Evolutionary conservation across 306 rosid species (phyloP), one percentile per base, ranked within the genome.

Genomic region (Ormosia emarginata): DNA sequence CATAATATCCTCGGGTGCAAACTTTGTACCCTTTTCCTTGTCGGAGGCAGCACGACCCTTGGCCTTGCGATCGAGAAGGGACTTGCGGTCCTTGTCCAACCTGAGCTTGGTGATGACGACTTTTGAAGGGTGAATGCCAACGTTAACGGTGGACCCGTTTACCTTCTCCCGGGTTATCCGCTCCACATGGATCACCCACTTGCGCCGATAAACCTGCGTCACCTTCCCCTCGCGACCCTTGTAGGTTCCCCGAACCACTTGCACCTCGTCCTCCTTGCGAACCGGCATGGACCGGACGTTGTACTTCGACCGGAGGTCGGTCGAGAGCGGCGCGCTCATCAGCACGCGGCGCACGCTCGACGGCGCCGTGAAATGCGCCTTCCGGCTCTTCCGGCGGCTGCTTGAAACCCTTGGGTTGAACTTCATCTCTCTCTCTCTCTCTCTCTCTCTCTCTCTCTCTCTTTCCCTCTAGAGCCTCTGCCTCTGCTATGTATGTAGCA

Each of bases 201-300:
- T 91, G 3, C 90, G 88, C 13, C 93, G 92, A 77, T 91, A 91
- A 4, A 91, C 95, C 84, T 88, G 92, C 4, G 90, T 90, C 1
- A 91, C 90, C 86, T 91, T 91, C 1, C 95, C 95, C 56, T 91
- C 95, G 14, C 95, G 91, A 7, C 95, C 95, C 70, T 91, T 91
- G 86, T 30, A 90, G 64, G 93, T 91, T 0, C 95, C 96, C 0
- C 93, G 88, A 5, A 91, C 88, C 24, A 91, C 86, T 83, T 91
- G 92, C 6, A 91, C 92, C 78, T 91, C 93, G 57, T 91, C 92
- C 82, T 91, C 93, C 81, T 91, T 91, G 71, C 93, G 93, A 33
- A 91, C 84, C 53, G 96, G 93, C 92, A 91, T 86, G 12, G 96
- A 91, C 4, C 92, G 75, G 34, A 88, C 93, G 81, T 89, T 91